Evolutionary conservation across 805 yeast species (phyloP), one percentile per base, ranked within the genome.

Genomic region (Hanseniaspora hatyaiensis): DNA sequence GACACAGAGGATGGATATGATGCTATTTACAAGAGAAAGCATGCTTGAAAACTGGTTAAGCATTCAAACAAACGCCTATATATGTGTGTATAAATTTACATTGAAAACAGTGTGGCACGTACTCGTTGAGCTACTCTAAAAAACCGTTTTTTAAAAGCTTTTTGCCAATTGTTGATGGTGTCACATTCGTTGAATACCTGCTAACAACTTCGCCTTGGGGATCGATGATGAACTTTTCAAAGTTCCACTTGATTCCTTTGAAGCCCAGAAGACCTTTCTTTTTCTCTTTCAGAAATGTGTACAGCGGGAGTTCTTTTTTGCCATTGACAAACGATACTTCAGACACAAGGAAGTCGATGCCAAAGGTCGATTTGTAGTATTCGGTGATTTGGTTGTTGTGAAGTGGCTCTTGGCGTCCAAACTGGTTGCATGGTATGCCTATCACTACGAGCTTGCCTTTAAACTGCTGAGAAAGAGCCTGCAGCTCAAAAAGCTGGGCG

Each of bases 371-470:
- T 44, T 74, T 65, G 65, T 95, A 86, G 69, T 83, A 85, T 34
- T 71, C 62, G 31, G 76, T 77, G 55, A 86, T 84, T 61, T 83
- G 87, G 44, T 77, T 72, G 40, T 74, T 75, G n/a, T 72, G 61
- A 19, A 80, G 81, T 34, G 67, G 94, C 78, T 70, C 94, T 80
- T 73, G 94, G 73, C 59, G 72, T 24, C 83, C 92, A 59, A 86
- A 86, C 64, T 87, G 95, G 66, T 84, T 83, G 65, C 95, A 82
- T 46, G 96, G 96, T 74, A 87, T 84, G 1, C 86, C 95, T 33
- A 86, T 54, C 44, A 86, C 72, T 47, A 66, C 78, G 26, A 86
- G 67, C 5, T 74, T 57, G 50, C 73, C 77, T 45, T 72, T 65
- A 66, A 80, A 82, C 59, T 78, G 77, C 52, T 77, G 65, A 67